Percentiles rank a stretch among this genome's conserved stretches.
Conservation (phyloP, 805 yeast species). For the Vanderwaltozyma verrucispora region DNA sequence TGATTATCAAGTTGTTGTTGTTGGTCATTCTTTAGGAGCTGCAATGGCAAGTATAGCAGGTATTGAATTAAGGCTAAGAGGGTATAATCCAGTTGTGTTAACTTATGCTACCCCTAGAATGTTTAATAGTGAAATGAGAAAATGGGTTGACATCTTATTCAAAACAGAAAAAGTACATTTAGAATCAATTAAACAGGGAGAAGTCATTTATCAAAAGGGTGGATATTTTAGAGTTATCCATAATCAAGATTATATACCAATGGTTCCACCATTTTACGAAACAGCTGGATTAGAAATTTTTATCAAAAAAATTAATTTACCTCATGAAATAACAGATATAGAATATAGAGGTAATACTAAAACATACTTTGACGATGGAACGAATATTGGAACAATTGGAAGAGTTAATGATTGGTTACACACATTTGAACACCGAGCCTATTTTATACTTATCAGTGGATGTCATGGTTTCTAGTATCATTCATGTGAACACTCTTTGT, state of each 20-base stretch:
- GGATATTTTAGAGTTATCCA: slow-evolving; percentile 45
- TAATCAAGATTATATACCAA: slow-evolving; percentile 47
- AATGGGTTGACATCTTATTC: slow-evolving; percentile 44
- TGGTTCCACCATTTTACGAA: slow-evolving; percentile 42
- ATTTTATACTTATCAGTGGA: slow-evolving; percentile 28
- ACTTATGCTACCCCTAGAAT: slow-evolving; percentile 58
- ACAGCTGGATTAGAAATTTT: slow-evolving; percentile 45
- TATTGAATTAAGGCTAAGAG: slow-evolving; percentile 46
- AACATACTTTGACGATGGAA: background rate
- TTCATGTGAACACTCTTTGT: background rate
- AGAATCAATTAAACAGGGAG: slow-evolving; percentile 14
- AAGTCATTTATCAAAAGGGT: slow-evolving; percentile 27
- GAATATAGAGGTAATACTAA: slow-evolving; percentile 15
- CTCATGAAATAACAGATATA: slow-evolving; percentile 22
- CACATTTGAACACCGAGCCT: slow-evolving; percentile 31
- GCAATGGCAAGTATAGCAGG: slow-evolving; percentile 58
- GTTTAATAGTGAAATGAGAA: slow-evolving; percentile 42
- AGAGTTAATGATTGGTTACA: slow-evolving; percentile 17
- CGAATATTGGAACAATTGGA: slow-evolving; percentile 1
- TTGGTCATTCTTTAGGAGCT: slow-evolving; percentile 75
- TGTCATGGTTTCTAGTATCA: slow-evolving; percentile 21
- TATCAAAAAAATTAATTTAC: slow-evolving; percentile 31
- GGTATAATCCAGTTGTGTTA: slow-evolving; percentile 43
- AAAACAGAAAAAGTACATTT: slow-evolving; percentile 28
- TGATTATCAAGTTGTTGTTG: slow-evolving; percentile 40